phyloP scores from a whole-genome alignment of 441 rosid genomes.

The Syzygium malaccense region DNA sequence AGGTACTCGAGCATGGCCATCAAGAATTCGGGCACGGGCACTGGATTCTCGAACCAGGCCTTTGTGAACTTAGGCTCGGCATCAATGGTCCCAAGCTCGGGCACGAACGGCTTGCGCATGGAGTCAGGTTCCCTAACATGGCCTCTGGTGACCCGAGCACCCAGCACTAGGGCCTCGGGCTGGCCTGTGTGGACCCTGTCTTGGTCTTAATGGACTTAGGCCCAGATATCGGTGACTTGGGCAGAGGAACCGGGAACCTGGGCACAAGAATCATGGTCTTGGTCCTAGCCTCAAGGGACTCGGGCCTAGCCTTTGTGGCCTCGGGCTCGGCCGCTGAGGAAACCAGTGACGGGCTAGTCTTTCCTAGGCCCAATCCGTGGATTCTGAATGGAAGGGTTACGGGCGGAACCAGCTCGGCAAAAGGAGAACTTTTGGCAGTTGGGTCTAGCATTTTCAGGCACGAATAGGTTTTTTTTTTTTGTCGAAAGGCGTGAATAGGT shows the following conservation, averaged over 20 bases:
- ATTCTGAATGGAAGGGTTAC: too few species aligned
- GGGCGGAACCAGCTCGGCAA: not conserved
- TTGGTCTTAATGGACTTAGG: not conserved
- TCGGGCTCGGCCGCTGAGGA: too few species aligned
- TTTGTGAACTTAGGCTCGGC: not conserved
- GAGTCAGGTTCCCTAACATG: not conserved
- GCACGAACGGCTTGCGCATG: not conserved
- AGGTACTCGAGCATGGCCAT: not conserved
- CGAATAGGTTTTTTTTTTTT: too few species aligned
- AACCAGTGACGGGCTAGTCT: not conserved
- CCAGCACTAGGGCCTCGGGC: not conserved
- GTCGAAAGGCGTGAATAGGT: too few species aligned
- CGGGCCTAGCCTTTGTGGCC: too few species aligned
- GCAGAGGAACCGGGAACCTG: not conserved
- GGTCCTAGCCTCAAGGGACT: not conserved
- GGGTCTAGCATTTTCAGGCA: not conserved
- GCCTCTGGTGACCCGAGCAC: not conserved
- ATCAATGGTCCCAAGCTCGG: rapidly evolving
- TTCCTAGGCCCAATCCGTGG: not conserved
- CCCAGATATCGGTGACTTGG: not conserved
- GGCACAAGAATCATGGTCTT: too few species aligned
- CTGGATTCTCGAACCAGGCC: not conserved
- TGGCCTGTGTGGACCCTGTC: rapidly evolving
- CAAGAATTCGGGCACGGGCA: not conserved
- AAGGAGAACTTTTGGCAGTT: not conserved